Conservation (phyloP, 345 rosid genomes). For the Sisymbrium irio region DNA sequence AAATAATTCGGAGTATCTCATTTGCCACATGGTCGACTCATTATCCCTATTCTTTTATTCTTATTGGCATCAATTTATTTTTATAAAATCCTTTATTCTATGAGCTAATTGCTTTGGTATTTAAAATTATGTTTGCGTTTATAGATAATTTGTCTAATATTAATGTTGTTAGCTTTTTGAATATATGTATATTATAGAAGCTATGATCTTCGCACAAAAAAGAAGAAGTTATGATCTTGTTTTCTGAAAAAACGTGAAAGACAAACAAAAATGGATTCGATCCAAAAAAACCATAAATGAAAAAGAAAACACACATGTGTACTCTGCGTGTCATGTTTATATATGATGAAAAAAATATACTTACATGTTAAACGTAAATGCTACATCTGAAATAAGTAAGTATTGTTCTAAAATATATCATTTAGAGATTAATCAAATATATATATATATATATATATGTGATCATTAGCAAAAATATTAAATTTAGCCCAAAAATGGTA, state of each 20-base stretch:
- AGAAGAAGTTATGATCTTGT: too few species aligned
- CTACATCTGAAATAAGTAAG: neutral
- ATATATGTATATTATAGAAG: neutral
- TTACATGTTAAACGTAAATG: neutral
- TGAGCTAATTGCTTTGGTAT: neutral
- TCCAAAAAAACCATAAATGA: too few species aligned
- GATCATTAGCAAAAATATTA: neutral
- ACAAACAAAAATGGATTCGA: too few species aligned
- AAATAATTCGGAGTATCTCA: conserved; percentile 8
- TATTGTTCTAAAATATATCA: neutral
- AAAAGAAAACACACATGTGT: too few species aligned
- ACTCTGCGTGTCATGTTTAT: neutral
- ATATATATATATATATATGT: too few species aligned
- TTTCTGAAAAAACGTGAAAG: neutral
- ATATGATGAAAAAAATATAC: neutral
- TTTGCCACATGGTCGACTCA: neutral
- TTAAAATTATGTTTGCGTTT: neutral
- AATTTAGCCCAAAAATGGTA: neutral
- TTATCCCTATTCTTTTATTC: neutral
- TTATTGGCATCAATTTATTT: neutral
- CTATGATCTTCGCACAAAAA: neutral
- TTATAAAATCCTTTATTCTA: neutral
- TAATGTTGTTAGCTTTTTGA: neutral
- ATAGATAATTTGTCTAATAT: neutral
- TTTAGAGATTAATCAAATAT: neutral